Evolutionary conservation across 78 protist genomes (phyloP), one percentile per base, ranked within the genome.

Genomic region (Cavenderia fasciculata): DNA sequence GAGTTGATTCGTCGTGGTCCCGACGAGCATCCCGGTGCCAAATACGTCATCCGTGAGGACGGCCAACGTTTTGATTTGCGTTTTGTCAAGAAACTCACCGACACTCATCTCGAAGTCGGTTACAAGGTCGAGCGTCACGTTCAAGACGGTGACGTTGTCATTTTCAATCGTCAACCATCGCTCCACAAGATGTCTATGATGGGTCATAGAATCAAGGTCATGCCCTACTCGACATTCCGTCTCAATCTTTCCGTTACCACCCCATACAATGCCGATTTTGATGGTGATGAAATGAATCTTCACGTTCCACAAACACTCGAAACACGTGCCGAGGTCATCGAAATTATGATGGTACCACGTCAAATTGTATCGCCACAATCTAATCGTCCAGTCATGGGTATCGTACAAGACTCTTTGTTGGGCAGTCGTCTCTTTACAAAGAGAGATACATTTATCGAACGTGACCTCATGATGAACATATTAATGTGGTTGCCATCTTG

Each of bases 231-330:
- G 16, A 98, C 99, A 18, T 99, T 99, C 95, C 95, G 99, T 25
- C 92, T 99, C 40, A 99, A 99, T 86, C 95, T 99, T 19, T 86
- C 97, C 40, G 98, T 95, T 59, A 98, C 99, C 8, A 47, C 99
- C 11, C 99, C 99, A 34, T 99, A 99, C 96, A 99, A 99, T 91
- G 99, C 99, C 34, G 99, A 99, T 87, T 99, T 99, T 41, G 99
- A 99, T 78, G 99, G 99, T 34, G 99, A 99, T 61, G 99, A 99
- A 85, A 99, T 99, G 99, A 99, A 99, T 88, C 73, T 98, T 72
- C 99, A 99, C 95, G 98, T 98, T 33, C 99, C 99, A 6, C 99
- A 99, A 72, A 34, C 97, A 4, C 36, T 94, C 40, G 96, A 94
- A 71, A 89, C 99, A 2, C 71, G 97, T 79, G 97, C 99, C 0